These are phyloP conservation scores for Podospora australis DNA, from an alignment of 495 filamentous ascomycete genomes.

Conservation along the genomic window DNA sequence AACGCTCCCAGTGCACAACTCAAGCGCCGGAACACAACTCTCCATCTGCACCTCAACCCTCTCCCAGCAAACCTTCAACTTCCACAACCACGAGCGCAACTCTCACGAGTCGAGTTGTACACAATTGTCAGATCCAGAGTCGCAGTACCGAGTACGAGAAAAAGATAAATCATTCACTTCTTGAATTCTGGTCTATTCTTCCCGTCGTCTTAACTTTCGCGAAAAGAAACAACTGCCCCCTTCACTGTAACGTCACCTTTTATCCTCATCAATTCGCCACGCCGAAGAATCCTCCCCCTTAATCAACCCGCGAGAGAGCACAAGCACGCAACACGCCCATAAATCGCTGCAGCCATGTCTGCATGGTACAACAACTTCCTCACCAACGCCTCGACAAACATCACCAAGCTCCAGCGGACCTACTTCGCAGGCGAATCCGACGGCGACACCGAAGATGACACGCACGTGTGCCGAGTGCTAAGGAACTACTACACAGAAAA, in stretches of 20 bases:
- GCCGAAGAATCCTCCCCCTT: no score
- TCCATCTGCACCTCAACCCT: neutral
- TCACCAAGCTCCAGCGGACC: conserved; percentile 71
- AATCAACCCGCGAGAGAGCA: no score
- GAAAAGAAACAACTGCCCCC: no score
- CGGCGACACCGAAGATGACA: conserved; percentile 90
- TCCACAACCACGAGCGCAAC: neutral
- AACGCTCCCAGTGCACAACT: neutral
- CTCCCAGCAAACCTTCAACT: neutral
- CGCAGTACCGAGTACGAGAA: neutral
- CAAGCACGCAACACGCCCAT: no score
- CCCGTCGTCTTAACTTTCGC: neutral
- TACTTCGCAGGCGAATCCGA: conserved; percentile 75
- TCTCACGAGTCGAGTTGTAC: neutral
- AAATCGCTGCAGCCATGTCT: conserved; percentile 56
- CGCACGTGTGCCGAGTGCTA: conserved; percentile 90
- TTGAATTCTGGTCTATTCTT: neutral
- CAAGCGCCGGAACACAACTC: neutral
- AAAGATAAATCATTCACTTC: neutral
- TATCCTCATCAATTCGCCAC: no score
- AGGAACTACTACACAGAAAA: conserved; percentile 92
- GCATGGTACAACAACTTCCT: conserved; percentile 76
- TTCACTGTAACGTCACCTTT: no score
- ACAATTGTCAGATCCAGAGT: neutral
- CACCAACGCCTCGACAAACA: conserved; percentile 69